Base-by-base conservation (phyloP, 2,329 filamentous ascomycete genomes). In the Hymenoscyphus albidus region DNA sequence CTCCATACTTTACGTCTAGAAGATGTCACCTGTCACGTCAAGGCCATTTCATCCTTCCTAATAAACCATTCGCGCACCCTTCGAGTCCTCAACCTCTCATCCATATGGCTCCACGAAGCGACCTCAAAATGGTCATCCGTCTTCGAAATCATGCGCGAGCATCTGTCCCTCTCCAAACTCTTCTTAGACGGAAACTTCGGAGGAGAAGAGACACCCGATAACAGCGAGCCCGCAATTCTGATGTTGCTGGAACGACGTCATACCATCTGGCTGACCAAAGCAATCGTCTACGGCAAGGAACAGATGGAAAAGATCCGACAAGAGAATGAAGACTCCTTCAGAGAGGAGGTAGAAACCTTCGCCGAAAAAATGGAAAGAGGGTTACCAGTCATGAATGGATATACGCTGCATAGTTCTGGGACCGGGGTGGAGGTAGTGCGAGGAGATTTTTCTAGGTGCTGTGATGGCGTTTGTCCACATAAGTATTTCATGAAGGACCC, bases 401-500 rank as follows among this genome's bases (percentile, higher is more conserved):
- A 27, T 27, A 27, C 27, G 27, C 27, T 27, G 2, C 27, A 27
- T 27, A 27, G 27, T 27, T 27, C 27, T 2, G 27, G 27, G 27
- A 27, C 27, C 3, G 27, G 27, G 27, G 27, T 27, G 27, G 27
- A 27, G 27, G 27, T 27, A 27, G 27, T 27, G 27, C 27, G 27
- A 27, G 27, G 27, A 27, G 27, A 27, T 27, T 27, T 27, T 27
- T 27, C 27, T 27, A 3, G 3, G 27, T 27, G 27, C 27, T n/a
- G 7, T 56, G 18, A 13, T 56, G 13, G 10, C 2, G 13, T 5
- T 32, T 56, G 51, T 56, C 51, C 51, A 7, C 51, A 31, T 12
- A 56, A 56, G 51, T 56, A 56, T 56, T 32, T 56, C 31, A 27
- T 56, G 51, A 22, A 13, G 18, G 51, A 56, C 31, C 51, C 51